Percentiles rank a stretch among this genome's conserved stretches.
These are phyloP conservation scores for Oryza brachyantha DNA, from an alignment of 176 grass and related monocot genomes.

Conservation along the genomic window DNA sequence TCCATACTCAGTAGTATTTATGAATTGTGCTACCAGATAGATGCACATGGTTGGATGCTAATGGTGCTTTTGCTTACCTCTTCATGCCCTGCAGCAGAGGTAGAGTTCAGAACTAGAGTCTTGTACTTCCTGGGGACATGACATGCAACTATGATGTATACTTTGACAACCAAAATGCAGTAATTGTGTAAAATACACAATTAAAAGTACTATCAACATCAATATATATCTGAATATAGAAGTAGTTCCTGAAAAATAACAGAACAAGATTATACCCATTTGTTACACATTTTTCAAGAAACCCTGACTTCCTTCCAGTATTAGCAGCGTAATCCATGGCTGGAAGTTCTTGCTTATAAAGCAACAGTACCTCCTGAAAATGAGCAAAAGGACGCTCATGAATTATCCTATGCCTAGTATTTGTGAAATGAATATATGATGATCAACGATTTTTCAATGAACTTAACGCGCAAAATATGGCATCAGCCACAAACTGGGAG, in stretches of 20 bases:
- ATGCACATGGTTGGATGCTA: neutral
- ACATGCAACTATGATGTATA: conserved; percentile 1
- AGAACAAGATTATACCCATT: conserved; percentile 42
- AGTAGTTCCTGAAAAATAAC: neutral
- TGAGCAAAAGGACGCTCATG: neutral
- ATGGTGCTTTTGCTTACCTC: conserved; percentile 55
- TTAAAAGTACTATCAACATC: neutral
- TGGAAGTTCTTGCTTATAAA: conserved; percentile 84
- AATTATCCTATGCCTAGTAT: neutral
- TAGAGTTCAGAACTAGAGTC: conserved; percentile 62
- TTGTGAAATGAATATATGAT: neutral
- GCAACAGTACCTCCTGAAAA: conserved; percentile 69
- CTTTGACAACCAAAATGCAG: neutral
- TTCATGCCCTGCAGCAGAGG: neutral
- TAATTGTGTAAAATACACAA: neutral
- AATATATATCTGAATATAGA: neutral
- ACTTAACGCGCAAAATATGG: neutral
- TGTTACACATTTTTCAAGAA: conserved; percentile 66
- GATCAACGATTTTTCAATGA: neutral
- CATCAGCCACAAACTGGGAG: neutral
- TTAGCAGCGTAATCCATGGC: conserved; percentile 83
- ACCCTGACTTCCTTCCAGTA: conserved; percentile 71
- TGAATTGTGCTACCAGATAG: neutral
- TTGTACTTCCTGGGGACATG: conserved; percentile 65
- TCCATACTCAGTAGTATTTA: neutral